These are phyloP conservation scores for Sclerotinia glacialis DNA, from an alignment of 2,329 filamentous ascomycete genomes.

Conservation along the genomic window DNA sequence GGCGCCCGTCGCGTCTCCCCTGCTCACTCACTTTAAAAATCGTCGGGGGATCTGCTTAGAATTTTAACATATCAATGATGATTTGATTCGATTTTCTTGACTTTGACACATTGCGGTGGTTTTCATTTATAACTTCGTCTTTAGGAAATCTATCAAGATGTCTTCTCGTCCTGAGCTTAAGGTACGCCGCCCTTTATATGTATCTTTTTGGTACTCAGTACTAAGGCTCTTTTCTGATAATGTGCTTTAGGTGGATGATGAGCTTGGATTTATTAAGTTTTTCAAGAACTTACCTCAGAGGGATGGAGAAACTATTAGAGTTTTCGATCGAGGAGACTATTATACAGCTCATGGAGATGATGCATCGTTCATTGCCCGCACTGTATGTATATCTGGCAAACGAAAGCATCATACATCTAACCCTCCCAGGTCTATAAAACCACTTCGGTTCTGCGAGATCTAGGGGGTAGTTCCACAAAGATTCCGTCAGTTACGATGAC, in stretches of 20 bases:
- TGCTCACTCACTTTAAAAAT: background rate
- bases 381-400: conserved; percentile 47
- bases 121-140: background rate
- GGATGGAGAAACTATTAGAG: conserved; percentile 73
- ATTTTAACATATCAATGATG: background rate
- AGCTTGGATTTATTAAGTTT: conserved; percentile 93
- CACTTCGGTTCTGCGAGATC: conserved; percentile 86
- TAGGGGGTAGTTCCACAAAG: conserved; percentile 81
- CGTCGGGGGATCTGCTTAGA: background rate
- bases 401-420: conserved; percentile 10
- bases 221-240: conserved; percentile 23
- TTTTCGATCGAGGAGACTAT: conserved; percentile 93
- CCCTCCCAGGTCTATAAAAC: conserved; percentile 81
- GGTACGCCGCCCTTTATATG: conserved; percentile 44
- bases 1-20: conserved; percentile 14
- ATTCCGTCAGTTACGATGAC: conserved; percentile 95
- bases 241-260: conserved; percentile 75
- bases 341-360: conserved; percentile 91
- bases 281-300: conserved; percentile 80
- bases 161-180: conserved; percentile 70
- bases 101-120: background rate
- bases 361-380: conserved; percentile 78
- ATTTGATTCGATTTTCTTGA: background rate
- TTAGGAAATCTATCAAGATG: conserved; percentile 48
- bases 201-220: background rate